Evolutionary conservation across 2,329 filamentous ascomycete genomes (phyloP), one percentile per base, ranked within the genome.

Genomic region (Diaporthe sp.): DNA sequence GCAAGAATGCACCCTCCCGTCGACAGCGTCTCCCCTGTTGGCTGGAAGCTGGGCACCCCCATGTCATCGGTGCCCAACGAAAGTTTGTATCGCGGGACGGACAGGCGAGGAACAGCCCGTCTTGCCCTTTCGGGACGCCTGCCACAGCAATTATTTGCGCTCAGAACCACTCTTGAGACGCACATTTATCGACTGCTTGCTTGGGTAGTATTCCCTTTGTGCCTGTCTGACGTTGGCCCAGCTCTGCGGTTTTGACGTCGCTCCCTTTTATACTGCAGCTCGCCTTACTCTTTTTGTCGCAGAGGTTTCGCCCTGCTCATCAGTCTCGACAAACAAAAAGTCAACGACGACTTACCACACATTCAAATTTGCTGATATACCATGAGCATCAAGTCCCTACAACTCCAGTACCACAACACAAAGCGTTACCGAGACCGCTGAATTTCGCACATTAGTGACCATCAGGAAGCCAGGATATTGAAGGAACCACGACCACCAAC

Each of bases 31-130:
- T 76, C 68, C 74, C 74, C 74, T 74, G 74, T 74, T 74, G 74
- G 72, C 55, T 74, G 72, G 35, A 40, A 57, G 57, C 70, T 72
- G 70, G 57, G 70, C 58, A 54, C 47, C 22, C 72, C 47, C 55
- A 69, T 71, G 74, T 74, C 58, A 28, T 76, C 73, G 74, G 64
- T 76, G 74, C 74, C 74, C 74, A 76, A 76, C 74, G 68, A 67
- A 67, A 33, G 60, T 64, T 71, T 60, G 72, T 66, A 35, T 57
- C 66, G 54, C 64, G 71, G 66, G 57, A 74, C 30, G 25, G 64
- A 66, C 40, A 66, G 66, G 64, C 71, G 47, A 47, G 40, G 64
- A 33, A 35, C 47, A 45, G 52, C 38, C 35, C 42, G 57, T 55
- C 72, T 74, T 67, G n/a, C 67, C 74, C 28, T 35, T 72, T 54